Evolutionary conservation across 768 basidiomycete species (phyloP), one percentile per base, ranked within the genome.

Genomic region (Terana coerulea): DNA sequence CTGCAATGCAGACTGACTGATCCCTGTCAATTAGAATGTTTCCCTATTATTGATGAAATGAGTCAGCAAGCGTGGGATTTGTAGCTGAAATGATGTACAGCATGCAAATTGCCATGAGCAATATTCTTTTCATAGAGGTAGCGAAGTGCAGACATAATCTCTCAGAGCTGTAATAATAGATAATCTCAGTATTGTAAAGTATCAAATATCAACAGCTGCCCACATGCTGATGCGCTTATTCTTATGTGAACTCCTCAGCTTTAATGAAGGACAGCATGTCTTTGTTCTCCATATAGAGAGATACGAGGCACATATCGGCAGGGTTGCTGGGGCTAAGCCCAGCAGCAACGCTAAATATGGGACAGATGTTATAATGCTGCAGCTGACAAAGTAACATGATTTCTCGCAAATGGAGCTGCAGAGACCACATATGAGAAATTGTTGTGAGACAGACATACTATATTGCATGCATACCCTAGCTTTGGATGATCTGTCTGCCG

Each of bases 91-190:
- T 17, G 5, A 29, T 31, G 29, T 33, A 47, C 46, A 2, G 29
- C 46, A 29, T 39, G 47, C 14, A 49, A 21, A 34, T 49, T 35
- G 21, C 47, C 47, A 26, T 49, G 47, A 2, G 29, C 34, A n/a
- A 49, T 15, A 26, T 34, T 25, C 22, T 49, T 35, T 14, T 34
- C 5, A 26, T 49, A 35, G 9, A 49, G 17, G 34, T 36, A 49
- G 14, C n/a, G 1, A 2, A 49, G 37, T 3, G 37, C 37, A 9
- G 10, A 9, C 2, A 22, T 22, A 39, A 19, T 39, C 37, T 22
- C 17, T 19, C 17, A 22, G 17, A 39, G n/a, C n/a, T n/a, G n/a
- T n/a, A n/a, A n/a, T 39, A 2, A 9, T n/a, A 39, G n/a, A 2
- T 4, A 10, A 17, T 39, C 15, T 19, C 10, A 17, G n/a, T 19